phyloP scores from a whole-genome alignment of 768 basidiomycete species.

The Boletus rex-veris region DNA sequence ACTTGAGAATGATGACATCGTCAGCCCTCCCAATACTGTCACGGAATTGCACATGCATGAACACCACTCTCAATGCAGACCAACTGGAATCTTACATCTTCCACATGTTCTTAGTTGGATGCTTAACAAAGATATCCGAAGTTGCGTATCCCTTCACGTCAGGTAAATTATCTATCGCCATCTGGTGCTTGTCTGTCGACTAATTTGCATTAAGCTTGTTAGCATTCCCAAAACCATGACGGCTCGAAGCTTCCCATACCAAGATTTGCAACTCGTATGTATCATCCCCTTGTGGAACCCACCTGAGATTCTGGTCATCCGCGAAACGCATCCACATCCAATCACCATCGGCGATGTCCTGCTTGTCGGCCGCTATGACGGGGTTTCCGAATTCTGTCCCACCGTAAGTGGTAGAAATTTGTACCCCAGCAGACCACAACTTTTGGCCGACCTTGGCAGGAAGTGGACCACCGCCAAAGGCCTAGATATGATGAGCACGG shows the following conservation, averaged over 20 bases:
- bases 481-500: neutral
- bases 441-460: slow-evolving; percentile 10
- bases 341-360: slow-evolving; percentile 14
- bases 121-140: slow-evolving; percentile 40
- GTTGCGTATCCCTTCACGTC: slow-evolving; percentile 37
- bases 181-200: neutral
- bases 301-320: slow-evolving; percentile 17
- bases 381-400: slow-evolving; percentile 18
- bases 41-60: neutral
- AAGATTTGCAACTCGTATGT: slow-evolving; percentile 36
- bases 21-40: slow-evolving; percentile 37
- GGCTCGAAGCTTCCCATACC: slow-evolving; percentile 14
- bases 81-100: slow-evolving; percentile 4
- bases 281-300: slow-evolving; percentile 30
- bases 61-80: neutral
- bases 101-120: slow-evolving; percentile 38
- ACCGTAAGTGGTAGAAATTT: slow-evolving; percentile 11
- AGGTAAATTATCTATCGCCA: slow-evolving; percentile 30
- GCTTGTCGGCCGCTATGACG: neutral
- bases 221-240: neutral
- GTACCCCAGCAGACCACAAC: slow-evolving; percentile 14
- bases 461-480: slow-evolving; percentile 12
- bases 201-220: neutral
- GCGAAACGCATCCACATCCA: slow-evolving; percentile 15
- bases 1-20: slow-evolving; percentile 30